Evolutionary conservation across 2,329 filamentous ascomycete species (phyloP).

Genomic region (Stylonectria norvegica): DNA sequence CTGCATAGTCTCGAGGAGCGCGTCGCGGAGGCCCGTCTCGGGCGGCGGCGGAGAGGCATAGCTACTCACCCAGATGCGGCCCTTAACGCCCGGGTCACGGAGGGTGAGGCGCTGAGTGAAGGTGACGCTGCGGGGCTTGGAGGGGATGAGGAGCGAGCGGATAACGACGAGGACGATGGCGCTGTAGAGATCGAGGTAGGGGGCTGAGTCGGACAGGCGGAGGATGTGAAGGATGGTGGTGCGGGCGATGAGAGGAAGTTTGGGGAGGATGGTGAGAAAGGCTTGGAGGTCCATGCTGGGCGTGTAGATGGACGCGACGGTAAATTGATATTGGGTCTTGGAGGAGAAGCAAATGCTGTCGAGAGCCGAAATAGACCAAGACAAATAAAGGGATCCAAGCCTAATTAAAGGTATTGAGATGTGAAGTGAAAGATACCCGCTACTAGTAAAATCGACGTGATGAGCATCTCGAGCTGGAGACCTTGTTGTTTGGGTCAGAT

Average conservation of each 20-base stretch:
- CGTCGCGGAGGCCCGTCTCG: conserved; percentile 53
- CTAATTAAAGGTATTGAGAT: too few relatives aligned
- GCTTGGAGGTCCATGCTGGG: conserved; percentile 5
- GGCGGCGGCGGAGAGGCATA: conserved; percentile 61
- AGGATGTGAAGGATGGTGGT: conserved; percentile 63
- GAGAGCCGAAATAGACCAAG: too few relatives aligned
- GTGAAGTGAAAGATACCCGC: too few relatives aligned
- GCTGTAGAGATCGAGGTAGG: conserved; percentile 75
- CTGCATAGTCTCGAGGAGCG: conserved; percentile 53
- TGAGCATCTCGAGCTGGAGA: too few relatives aligned
- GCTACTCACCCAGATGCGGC: conserved; percentile 76
- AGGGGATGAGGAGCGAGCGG: conserved; percentile 57
- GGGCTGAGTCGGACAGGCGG: conserved; percentile 63
- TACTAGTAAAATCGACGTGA: too few relatives aligned
- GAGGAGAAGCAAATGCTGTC: too few relatives aligned
- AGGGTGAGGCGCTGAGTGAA: conserved; percentile 61
- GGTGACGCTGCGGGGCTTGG: conserved; percentile 49
- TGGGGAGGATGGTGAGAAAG: conserved; percentile 39
- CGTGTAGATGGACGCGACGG: neutral
- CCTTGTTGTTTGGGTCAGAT: too few relatives aligned
- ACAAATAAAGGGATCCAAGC: too few relatives aligned
- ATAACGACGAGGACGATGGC: conserved; percentile 69
- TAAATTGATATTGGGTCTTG: neutral
- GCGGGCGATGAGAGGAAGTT: conserved; percentile 60
- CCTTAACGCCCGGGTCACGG: conserved; percentile 67